phyloP scores from a whole-genome alignment of 2,329 filamentous ascomycete genomes.

The Meredithiella fracta region DNA sequence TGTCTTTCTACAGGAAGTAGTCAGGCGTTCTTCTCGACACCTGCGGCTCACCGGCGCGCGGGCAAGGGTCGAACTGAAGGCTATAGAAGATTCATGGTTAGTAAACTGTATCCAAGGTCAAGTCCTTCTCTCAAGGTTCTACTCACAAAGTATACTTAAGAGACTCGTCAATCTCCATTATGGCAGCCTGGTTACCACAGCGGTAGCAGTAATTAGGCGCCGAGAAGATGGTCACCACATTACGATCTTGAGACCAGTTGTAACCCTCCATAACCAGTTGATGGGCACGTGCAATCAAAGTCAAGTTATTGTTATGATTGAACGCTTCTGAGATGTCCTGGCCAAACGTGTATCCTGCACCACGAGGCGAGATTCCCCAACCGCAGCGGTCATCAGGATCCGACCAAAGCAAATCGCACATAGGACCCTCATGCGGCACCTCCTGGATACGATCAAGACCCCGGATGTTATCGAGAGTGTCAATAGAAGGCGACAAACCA shows the following conservation, averaged over 20 bases:
- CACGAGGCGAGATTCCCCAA: slow-evolving; percentile 89
- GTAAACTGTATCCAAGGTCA: background rate
- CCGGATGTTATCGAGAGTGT: slow-evolving; percentile 88
- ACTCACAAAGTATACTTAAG: slow-evolving; percentile 98
- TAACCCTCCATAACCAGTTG: slow-evolving; percentile 99
- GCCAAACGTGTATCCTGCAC: slow-evolving; percentile 87
- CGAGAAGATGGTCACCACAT: slow-evolving; percentile 97
- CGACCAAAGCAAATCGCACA: slow-evolving; percentile 96
- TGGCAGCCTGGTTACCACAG: slow-evolving; percentile 97
- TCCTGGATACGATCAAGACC: slow-evolving; percentile 94
- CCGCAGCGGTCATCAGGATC: slow-evolving; percentile 94
- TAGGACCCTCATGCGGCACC: slow-evolving; percentile 92
- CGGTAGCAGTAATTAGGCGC: slow-evolving; percentile 95
- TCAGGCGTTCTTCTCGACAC: slow-evolving; percentile 91
- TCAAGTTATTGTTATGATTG: slow-evolving; percentile 97
- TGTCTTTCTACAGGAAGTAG: slow-evolving; percentile 70
- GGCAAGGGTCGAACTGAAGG: slow-evolving; percentile 98
- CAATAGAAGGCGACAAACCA: slow-evolving; percentile 87
- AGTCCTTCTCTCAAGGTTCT: background rate
- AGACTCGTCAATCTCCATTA: slow-evolving; percentile 99
- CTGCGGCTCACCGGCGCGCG: slow-evolving; percentile 94
- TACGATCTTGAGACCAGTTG: slow-evolving; percentile 97
- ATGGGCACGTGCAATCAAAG: slow-evolving; percentile 86
- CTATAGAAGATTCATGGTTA: slow-evolving; percentile 32
- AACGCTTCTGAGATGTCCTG: slow-evolving; percentile 98